A percentile compares a stretch with the other conserved stretches of the same genome.
phyloP scores from a whole-genome alignment of 2,329 filamentous ascomycete genomes.

The Claviceps digitariae region DNA sequence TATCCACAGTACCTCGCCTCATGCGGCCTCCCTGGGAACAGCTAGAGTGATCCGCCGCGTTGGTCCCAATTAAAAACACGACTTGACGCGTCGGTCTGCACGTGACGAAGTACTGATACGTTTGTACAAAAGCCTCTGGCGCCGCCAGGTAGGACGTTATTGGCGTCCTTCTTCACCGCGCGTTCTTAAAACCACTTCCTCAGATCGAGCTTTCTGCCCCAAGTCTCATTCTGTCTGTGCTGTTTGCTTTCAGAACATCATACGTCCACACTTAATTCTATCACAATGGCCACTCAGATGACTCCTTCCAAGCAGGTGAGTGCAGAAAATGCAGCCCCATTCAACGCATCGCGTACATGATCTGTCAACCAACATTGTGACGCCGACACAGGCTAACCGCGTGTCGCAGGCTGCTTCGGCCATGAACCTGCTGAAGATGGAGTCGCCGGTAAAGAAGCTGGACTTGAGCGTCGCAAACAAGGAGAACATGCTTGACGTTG shows the following conservation, averaged over 20 bases:
- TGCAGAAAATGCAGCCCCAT: constrained; percentile 9
- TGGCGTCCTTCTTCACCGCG: constrained; percentile 16
- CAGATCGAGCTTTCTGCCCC: constrained; percentile 10
- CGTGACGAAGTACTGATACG: constrained; percentile 22
- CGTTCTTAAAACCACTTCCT: constrained; percentile 10
- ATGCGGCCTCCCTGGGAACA: background rate
- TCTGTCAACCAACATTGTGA: background rate
- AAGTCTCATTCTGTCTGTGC: constrained; percentile 9
- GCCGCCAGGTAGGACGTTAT: constrained; percentile 13
- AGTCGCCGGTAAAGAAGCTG: constrained; percentile 84
- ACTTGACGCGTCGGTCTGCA: constrained; percentile 21
- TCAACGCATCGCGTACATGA: background rate
- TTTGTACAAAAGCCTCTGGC: constrained; percentile 26
- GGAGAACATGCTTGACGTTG: constrained; percentile 55
- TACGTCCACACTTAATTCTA: constrained; percentile 2
- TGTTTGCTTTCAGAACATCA: constrained; percentile 8
- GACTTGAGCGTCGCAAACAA: constrained; percentile 63
- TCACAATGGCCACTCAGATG: constrained; percentile 62
- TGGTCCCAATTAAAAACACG: constrained; percentile 13
- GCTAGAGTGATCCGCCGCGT: constrained; percentile 13
- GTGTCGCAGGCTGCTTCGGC: constrained; percentile 62
- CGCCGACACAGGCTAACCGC: constrained; percentile 17
- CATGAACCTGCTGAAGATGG: constrained; percentile 83
- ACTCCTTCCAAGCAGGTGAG: constrained; percentile 46
- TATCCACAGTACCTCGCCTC: constrained; percentile 1